Conservation (phyloP, 305 asterid species). For the Andrographis paniculata region DNA sequence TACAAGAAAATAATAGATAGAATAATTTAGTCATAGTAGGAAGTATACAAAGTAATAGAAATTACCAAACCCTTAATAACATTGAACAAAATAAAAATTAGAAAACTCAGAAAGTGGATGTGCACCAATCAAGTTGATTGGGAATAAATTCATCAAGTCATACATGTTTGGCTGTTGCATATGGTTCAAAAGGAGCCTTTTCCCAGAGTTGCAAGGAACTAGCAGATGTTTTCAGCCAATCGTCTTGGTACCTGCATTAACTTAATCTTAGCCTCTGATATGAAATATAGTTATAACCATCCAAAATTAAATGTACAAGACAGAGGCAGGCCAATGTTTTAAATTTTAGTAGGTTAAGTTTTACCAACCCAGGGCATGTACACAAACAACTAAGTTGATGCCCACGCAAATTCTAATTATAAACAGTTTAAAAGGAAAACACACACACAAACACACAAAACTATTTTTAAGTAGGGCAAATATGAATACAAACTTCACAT, state of each 20-base stretch:
- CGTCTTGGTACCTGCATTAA: constrained; percentile 86
- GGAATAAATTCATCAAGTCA: constrained; percentile 21
- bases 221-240: constrained; percentile 96
- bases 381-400: too few relatives aligned
- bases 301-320: not conserved
- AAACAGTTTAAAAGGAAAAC: too few relatives aligned
- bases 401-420: too few relatives aligned
- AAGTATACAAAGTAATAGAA: constrained; percentile 14
- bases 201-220: constrained; percentile 91
- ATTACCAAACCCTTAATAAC: constrained; percentile 16
- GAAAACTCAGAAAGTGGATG: too few relatives aligned
- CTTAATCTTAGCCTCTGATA: constrained; percentile 16
- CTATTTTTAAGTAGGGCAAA: too few relatives aligned
- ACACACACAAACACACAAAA: too few relatives aligned
- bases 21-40: constrained; percentile 13
- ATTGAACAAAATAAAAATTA: constrained; percentile 6
- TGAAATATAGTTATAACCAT: constrained; percentile 7
- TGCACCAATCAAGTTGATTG: too few relatives aligned
- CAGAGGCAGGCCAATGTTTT: too few relatives aligned
- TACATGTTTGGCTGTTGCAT: constrained; percentile 90
- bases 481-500: not conserved
- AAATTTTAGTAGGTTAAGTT: too few relatives aligned
- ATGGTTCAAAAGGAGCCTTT: constrained; percentile 99
- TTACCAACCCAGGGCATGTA: too few relatives aligned
- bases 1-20: constrained; percentile 28